Evolutionary conservation across 768 basidiomycete genomes (phyloP).

Genomic region (Trametes sanguinea): DNA sequence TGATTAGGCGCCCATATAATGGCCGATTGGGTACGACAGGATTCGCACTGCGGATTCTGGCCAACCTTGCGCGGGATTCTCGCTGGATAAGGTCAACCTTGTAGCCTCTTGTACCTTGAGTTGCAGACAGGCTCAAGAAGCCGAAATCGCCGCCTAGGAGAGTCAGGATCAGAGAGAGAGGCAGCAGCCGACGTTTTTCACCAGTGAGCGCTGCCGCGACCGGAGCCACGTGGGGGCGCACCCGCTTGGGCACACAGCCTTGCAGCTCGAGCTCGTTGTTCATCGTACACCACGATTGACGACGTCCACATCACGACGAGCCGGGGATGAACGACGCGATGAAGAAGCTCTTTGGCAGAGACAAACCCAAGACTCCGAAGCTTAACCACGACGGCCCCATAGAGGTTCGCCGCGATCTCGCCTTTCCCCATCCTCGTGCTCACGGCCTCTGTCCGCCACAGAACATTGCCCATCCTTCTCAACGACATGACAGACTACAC

Average conservation of each 20-base stretch:
- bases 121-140: background rate
- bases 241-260: conserved; percentile 24
- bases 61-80: background rate
- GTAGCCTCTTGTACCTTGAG: background rate
- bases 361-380: conserved; percentile 45
- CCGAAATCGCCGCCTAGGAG: too few species aligned
- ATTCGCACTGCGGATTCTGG: background rate
- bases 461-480: conserved; percentile 17
- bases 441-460: conserved; percentile 12
- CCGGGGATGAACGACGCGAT: conserved; percentile 34
- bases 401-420: conserved; percentile 27
- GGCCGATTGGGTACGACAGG: too few species aligned
- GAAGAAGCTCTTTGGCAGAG: conserved; percentile 62
- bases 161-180: background rate
- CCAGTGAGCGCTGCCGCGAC: conserved; percentile 15
- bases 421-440: conserved; percentile 3
- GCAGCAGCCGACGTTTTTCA: conserved; percentile 4
- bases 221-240: conserved; percentile 23
- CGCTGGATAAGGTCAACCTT: background rate
- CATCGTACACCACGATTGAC: conserved; percentile 18
- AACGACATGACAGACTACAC: conserved; percentile 21
- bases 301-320: conserved; percentile 8
- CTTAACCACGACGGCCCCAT: conserved; percentile 32
- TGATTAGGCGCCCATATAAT: too few species aligned
- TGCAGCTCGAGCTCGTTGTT: conserved; percentile 9